phyloP scores from a whole-genome alignment of 1,139 yeast genomes.

The Diutina rugosa region DNA sequence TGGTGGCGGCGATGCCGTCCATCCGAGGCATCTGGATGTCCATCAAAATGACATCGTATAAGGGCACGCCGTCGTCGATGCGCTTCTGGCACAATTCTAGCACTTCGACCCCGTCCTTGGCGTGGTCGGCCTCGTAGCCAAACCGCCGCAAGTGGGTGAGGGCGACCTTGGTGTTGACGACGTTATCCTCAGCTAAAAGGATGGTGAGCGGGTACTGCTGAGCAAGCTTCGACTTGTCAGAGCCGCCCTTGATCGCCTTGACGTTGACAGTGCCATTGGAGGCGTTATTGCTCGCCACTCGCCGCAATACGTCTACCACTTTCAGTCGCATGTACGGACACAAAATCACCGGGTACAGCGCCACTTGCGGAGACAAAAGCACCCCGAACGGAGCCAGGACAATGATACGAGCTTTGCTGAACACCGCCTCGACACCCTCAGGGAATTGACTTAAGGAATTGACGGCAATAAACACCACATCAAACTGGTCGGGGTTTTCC shows the following conservation, averaged over 20 bases:
- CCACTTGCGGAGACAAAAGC: constrained; percentile 12
- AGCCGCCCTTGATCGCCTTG: not conserved
- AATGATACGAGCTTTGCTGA: not conserved
- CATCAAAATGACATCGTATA: constrained; percentile 39
- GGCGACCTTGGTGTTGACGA: constrained; percentile 38
- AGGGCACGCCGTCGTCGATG: constrained; percentile 15
- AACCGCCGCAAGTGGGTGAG: constrained; percentile 36
- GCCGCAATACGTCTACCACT: constrained; percentile 12
- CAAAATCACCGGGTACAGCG: constrained; percentile 16
- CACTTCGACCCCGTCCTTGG: constrained; percentile 42
- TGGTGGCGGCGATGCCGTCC: constrained; percentile 38
- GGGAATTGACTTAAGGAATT: not conserved
- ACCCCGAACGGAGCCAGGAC: constrained; percentile 18
- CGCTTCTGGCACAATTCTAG: constrained; percentile 22
- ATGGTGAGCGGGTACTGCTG: constrained; percentile 29
- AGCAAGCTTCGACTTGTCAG: constrained; percentile 5
- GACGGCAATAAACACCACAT: not conserved
- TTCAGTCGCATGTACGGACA: constrained; percentile 22
- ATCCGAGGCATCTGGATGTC: constrained; percentile 45
- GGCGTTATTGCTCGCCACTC: not conserved
- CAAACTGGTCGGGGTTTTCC: not conserved
- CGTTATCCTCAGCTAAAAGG: constrained; percentile 40
- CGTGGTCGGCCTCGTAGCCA: constrained; percentile 43
- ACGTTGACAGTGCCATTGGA: not conserved
- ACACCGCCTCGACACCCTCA: not conserved